A percentile compares a stretch with the other conserved stretches of the same genome.
These are phyloP conservation scores for Akebia trifoliata DNA, from an alignment of 164 flowering plant genomes.

Conservation along the genomic window DNA sequence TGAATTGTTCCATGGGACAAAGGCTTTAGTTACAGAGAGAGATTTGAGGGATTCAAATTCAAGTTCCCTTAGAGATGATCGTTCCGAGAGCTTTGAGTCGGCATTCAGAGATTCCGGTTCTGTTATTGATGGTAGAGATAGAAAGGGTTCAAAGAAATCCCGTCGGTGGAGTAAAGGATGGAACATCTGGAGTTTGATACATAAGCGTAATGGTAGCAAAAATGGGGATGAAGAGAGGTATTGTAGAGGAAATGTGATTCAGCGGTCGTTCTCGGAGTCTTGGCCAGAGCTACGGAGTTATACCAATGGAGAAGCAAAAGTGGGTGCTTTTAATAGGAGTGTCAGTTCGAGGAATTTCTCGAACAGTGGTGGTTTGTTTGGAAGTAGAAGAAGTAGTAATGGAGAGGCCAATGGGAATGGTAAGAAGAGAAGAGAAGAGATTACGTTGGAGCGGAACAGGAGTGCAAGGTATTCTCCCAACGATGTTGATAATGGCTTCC, in stretches of 20 bases:
- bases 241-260: conserved; percentile 60
- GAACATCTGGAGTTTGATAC: conserved; percentile 82
- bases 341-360: conserved; percentile 63
- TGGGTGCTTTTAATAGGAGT: conserved; percentile 47
- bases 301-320: conserved; percentile 31
- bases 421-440: conserved; percentile 43
- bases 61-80: conserved; percentile 14
- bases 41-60: conserved; percentile 14
- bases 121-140: conserved; percentile 32
- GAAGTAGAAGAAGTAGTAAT: conserved; percentile 27
- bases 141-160: conserved; percentile 56
- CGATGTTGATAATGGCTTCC: conserved; percentile 57
- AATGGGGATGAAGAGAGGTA: conserved; percentile 68
- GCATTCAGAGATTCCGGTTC: conserved; percentile 13
- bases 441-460: conserved; percentile 46
- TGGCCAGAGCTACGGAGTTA: conserved; percentile 78
- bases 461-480: conserved; percentile 55
- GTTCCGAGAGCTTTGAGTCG: conserved; percentile 20
- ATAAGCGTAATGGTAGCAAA: conserved; percentile 50
- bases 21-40: conserved; percentile 12
- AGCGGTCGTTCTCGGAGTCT: conserved; percentile 77
- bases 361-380: conserved; percentile 34
- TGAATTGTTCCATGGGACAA: conserved; percentile 15
- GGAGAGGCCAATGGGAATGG: conserved; percentile 37
- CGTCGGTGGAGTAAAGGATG: conserved; percentile 72